Evolutionary conservation across 176 grass and related monocot species (phyloP).

Genomic region (Themeda triandra): DNA sequence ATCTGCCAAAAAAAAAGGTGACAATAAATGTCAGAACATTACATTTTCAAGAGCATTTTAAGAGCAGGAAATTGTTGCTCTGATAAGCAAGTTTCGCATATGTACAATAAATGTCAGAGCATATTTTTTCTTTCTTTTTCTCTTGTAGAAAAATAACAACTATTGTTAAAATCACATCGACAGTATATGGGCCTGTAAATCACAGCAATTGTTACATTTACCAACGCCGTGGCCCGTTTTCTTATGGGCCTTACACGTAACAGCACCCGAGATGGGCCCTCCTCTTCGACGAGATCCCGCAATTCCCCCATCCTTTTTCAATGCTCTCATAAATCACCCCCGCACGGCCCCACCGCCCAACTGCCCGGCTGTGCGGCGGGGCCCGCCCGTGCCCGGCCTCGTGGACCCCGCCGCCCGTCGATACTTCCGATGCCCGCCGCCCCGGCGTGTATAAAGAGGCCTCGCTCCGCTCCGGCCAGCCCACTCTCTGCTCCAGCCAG

Average conservation of each 20-base stretch:
- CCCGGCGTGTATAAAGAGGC: neutral
- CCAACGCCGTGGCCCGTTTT: neutral
- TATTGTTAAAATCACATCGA: no score
- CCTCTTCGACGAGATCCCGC: neutral
- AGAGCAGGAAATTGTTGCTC: no score
- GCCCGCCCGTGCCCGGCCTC: neutral
- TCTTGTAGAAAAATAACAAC: no score
- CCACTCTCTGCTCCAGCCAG: neutral
- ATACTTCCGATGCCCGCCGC: conserved; percentile 27
- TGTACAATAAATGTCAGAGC: no score
- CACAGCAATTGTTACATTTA: no score
- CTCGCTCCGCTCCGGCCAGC: neutral
- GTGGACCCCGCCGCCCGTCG: conserved; percentile 38
- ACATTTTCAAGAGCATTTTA: no score
- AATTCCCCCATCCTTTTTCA: neutral
- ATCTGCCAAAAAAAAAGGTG: no score
- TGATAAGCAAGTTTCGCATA: no score
- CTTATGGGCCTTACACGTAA: neutral
- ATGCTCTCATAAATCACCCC: neutral
- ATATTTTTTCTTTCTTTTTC: no score
- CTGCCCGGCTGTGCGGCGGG: neutral
- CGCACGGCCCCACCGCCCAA: neutral
- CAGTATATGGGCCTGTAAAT: no score
- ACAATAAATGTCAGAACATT: no score
- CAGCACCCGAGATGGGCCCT: neutral